Base-by-base conservation (phyloP, 768 basidiomycete species). In the Coprinopsis cinerea region DNA sequence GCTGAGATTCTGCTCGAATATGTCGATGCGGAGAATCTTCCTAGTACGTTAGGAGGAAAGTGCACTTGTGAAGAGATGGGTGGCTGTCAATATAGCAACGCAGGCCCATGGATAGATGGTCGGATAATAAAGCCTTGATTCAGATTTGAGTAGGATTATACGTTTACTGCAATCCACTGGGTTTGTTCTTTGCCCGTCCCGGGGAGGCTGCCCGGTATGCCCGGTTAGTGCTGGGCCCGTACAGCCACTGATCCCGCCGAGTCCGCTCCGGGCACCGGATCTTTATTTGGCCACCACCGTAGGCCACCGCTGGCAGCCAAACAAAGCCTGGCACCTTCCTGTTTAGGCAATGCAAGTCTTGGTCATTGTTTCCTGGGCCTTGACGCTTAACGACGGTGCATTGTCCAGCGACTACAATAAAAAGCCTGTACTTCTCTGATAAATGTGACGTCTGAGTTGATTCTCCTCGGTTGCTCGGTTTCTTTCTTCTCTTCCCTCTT, bases 91-190 rank as follows among this genome's bases (percentile, higher is more conserved):
- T 55, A 79, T 57, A 82, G 80, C 54, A 77, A 77, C 30, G 81
- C 75, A 1, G 86, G 86, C 4, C 86, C 85, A 20, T 88, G 86
- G 86, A 67, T 81, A 65, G 78, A 83, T 22, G 81, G 79, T 14
- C 68, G 80, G n/a, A n/a, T n/a, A n/a, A n/a, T n/a, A n/a, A n/a
- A n/a, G n/a, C n/a, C n/a, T n/a, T n/a, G n/a, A n/a, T n/a, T n/a
- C n/a, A n/a, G n/a, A n/a, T n/a, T n/a, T n/a, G n/a, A n/a, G n/a
- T n/a, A n/a, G n/a, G n/a, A n/a, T n/a, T n/a, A n/a, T n/a, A n/a
- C n/a, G n/a, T n/a, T n/a, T n/a, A n/a, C n/a, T n/a, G n/a, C n/a
- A n/a, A n/a, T n/a, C n/a, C n/a, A 32, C 15, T 15, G 15, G 30
- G 30, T 32, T 15, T 32, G 30, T 32, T 32, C 30, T 32, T 9